Evolutionary conservation across 2,329 filamentous ascomycete species (phyloP).

Genomic region (Cytospora piceicola): DNA sequence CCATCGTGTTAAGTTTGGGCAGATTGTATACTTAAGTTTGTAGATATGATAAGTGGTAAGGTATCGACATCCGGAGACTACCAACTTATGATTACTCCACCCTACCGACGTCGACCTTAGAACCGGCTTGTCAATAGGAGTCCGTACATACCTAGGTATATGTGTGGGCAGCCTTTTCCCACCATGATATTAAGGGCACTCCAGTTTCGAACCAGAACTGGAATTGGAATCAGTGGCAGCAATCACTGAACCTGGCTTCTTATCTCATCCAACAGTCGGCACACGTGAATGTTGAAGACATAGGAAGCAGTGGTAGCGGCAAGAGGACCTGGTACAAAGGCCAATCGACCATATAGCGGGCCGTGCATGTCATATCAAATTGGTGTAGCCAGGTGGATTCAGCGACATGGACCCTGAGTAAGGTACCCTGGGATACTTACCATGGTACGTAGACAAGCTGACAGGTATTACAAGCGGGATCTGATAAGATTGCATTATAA

Average conservation of each 20-base stretch:
- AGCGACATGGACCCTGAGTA: neutral
- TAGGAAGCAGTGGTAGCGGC: no score
- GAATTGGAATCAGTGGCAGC: neutral
- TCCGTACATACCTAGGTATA: no score
- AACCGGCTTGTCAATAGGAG: no score
- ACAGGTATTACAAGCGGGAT: neutral
- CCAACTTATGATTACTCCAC: no score
- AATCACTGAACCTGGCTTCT: no score
- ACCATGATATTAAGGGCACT: no score
- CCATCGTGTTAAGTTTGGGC: neutral
- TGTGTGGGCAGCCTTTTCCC: neutral
- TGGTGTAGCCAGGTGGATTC: neutral
- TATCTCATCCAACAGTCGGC: no score
- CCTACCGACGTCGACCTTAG: no score
- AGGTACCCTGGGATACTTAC: neutral
- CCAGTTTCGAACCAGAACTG: neutral
- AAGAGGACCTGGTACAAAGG: neutral
- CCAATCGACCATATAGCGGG: neutral
- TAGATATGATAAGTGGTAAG: no score
- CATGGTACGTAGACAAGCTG: neutral
- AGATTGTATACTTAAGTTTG: no score
- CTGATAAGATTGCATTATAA: no score
- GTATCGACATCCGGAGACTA: no score
- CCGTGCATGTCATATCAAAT: neutral
- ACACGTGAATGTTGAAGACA: neutral